Base-by-base conservation (phyloP, 345 rosid genomes). In the Toxicodendron radicans region DNA sequence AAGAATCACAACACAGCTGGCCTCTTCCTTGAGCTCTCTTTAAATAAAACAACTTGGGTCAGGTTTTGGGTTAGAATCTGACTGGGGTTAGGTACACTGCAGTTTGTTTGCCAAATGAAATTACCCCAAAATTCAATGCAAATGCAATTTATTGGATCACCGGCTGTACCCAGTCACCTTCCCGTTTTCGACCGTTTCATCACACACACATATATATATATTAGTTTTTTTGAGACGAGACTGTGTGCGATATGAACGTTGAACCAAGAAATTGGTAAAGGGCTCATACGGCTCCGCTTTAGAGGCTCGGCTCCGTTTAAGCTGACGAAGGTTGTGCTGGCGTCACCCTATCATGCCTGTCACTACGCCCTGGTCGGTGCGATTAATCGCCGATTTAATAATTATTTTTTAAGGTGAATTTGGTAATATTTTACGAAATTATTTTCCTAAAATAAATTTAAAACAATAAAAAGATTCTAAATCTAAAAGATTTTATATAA, bases 21-120 rank as follows among this genome's bases (percentile, higher is more conserved):
- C 79, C 76, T 62, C 66, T 9, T 73, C 73, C 74, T 65, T 58
- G 80, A 75, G 77, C 72, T 77, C 73, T 79, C 85, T 86, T 85
- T 92, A 92, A 87, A 92, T 90, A 90, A 87, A 87, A 56, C 79
- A 67, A 73, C 74, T 72, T 66, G 83, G 87, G 87, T 77, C 77
- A 58, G 78, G 61, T n/a, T 1, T 9, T 41, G 89, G 81, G 92
- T 85, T 87, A 85, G 73, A 84, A 85, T 79, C 81, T 88, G 83
- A 92, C 93, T 59, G 73, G 75, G 92, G 97, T 90, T 90, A 81
- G 85, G 83, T 84, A 24, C 78, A 68, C 75, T 14, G 32, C 64
- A 62, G 71, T 63, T 83, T 58, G 18, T 38, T 38, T 13, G 71
- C 73, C 79, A 79, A 87, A 82, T 84, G 87, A 87, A 84, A 85